Evolutionary conservation across 257 asterid genomes (phyloP), one percentile per base, ranked within the genome.

Genomic region (Scutellaria barbata): DNA sequence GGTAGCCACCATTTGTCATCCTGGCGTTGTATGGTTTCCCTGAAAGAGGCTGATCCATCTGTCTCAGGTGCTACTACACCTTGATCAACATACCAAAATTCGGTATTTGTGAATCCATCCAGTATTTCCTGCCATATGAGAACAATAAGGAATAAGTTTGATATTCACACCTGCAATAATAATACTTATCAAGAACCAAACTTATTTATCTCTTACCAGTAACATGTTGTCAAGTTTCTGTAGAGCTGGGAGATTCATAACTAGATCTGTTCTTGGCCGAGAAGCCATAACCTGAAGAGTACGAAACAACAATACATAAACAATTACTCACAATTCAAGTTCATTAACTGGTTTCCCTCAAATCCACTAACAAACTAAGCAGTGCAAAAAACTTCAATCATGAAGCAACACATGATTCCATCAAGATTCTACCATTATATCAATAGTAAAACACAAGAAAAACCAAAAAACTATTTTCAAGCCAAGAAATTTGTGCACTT

Each of bases 1-100:
- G 98, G 98, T 78, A 92, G 81, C 98, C 98, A 92, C 98, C 98
- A 92, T 78, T 92, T 92, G 55, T 88, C 96, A 74, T 88, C 87
- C 79, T 90, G 95, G 1, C 96, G 79, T 67, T 81, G 90, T 66
- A 74, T 58, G 51, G 83, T 68, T 75, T 86, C 88, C 25, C 83
- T 85, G 54, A 80, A 81, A 16, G 94, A 84, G 33, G 74, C 76
- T 40, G 94, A 88, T 69, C 90, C 96, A 79, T 85, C 94, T 6
- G 72, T 77, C 76, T 88, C 98, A 16, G 86, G 79, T 33, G 94
- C 81, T 46, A 81, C 69, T 51, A 84, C 79, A 35, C 82, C 82
- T 61, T 77, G 82, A 70, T 79, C 87, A 17, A 74, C 74, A 54
- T 92, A 89, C 90, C 96, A 89, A 76, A 89, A 92, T 47, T 92